Evolutionary conservation across 148 eudicot genomes (phyloP), one percentile per base, ranked within the genome.

Genomic region (Persicaria maculosa): DNA sequence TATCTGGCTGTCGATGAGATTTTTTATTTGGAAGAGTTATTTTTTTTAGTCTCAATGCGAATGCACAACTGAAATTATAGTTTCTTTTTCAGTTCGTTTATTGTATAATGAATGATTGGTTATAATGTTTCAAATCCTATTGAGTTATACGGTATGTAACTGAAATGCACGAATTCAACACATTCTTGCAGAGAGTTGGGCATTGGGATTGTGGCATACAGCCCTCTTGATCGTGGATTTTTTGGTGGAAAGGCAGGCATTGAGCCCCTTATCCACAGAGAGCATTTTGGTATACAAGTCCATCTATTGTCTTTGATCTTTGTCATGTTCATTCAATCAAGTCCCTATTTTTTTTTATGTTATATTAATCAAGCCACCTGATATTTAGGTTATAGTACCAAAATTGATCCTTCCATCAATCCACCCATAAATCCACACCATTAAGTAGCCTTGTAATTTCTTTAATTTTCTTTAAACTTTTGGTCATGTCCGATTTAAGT

Each of bases 151-250:
- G 2, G 72, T 68, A 45, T 12, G 16, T 47, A 50, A 44, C 9
- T n/a, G 6, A 15, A 62, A 1, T 58, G 11, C 14, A 11, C 36
- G 8, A 36, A 58, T 5, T 17, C 5, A 6, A 17, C 50, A 46
- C 54, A 72, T 72, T 72, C 16, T 54, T 79, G 46, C 80, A 84
- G 87, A 72, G 84, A 84, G 71, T 79, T 84, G 53, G 87, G 87
- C 0, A 79, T 84, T 44, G 87, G 83, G 15, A 82, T 81, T 73
- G 87, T 84, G 20, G 79, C 80, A 19, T 84, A 84, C 57, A 79
- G 84, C 62, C 84, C 87, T 31, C 77, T 84, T 52, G 87, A 84
- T 22, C 79, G 53, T 44, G 87, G 87, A 6, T 77, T 84, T 75
- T 81, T 84, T 22, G 74, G 74, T 31, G 74, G 74, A 43, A 72